phyloP scores from a whole-genome alignment of 305 asterid species.

The Caryopteris hybrid region DNA sequence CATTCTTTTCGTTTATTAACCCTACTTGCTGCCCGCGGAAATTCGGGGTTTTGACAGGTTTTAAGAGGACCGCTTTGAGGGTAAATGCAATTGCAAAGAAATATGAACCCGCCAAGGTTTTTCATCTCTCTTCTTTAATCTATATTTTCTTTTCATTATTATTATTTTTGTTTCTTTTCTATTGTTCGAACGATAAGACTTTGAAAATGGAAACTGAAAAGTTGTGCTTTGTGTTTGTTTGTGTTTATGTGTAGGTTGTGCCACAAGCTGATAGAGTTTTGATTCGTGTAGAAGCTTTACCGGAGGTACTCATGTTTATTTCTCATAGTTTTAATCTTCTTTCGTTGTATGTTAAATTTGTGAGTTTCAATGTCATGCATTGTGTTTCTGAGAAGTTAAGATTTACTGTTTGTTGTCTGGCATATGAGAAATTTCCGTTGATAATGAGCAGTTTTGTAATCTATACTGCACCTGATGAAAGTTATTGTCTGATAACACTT shows the following conservation, averaged over 20 bases:
- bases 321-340: not conserved
- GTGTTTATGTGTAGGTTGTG: conserved; percentile 71
- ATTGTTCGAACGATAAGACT: not conserved
- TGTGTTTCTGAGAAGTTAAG: not conserved
- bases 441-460: not conserved
- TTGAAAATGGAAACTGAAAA: conserved; percentile 3
- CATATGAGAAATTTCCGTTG: not conserved
- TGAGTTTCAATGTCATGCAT: not conserved
- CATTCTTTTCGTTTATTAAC: not conserved
- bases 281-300: conserved; percentile 66
- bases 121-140: not conserved
- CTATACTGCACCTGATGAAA: not conserved
- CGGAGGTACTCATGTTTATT: conserved; percentile 45
- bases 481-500: not conserved
- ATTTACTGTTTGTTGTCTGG: not conserved
- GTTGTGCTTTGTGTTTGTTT: not conserved
- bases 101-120: conserved; percentile 77
- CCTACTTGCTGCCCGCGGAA: not conserved
- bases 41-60: conserved; percentile 28
- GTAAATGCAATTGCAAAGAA: conserved; percentile 57
- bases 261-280: conserved; percentile 92
- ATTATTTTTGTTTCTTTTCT: not conserved
- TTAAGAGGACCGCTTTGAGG: conserved; percentile 39
- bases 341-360: not conserved
- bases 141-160: not conserved